Evolutionary conservation across 805 yeast species (phyloP).

Genomic region (Teunomyces atbi): DNA sequence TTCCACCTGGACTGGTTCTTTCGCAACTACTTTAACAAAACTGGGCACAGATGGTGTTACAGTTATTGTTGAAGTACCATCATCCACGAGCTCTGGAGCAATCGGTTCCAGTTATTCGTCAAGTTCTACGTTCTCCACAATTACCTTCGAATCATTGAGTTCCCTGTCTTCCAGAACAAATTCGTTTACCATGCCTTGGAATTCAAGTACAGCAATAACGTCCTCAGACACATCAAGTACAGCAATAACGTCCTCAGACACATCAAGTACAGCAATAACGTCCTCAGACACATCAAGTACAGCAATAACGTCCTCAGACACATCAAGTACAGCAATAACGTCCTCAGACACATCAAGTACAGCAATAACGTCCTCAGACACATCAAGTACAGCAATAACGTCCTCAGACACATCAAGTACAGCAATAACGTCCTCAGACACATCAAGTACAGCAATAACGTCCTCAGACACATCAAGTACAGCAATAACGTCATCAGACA

Average conservation of each 20-base stretch:
- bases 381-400: background rate
- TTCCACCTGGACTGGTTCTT: constrained; percentile 11
- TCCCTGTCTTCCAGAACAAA: background rate
- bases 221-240: background rate
- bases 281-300: too few species aligned
- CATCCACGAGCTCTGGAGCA: background rate
- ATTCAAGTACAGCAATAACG: background rate
- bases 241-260: too few species aligned
- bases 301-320: background rate
- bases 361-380: background rate
- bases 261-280: too few species aligned
- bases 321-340: background rate
- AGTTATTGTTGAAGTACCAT: constrained; percentile 13
- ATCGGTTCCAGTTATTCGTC: too few species aligned
- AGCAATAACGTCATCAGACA: too few species aligned
- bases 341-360: background rate
- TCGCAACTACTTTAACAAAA: background rate
- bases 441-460: background rate
- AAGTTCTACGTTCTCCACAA: background rate
- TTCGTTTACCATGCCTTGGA: background rate
- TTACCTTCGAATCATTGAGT: background rate
- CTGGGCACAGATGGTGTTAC: constrained; percentile 7
- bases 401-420: too few species aligned
- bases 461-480: background rate
- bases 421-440: too few species aligned